Base-by-base conservation (phyloP, 805 yeast species). In the Maudiozyma saulgeensis region DNA sequence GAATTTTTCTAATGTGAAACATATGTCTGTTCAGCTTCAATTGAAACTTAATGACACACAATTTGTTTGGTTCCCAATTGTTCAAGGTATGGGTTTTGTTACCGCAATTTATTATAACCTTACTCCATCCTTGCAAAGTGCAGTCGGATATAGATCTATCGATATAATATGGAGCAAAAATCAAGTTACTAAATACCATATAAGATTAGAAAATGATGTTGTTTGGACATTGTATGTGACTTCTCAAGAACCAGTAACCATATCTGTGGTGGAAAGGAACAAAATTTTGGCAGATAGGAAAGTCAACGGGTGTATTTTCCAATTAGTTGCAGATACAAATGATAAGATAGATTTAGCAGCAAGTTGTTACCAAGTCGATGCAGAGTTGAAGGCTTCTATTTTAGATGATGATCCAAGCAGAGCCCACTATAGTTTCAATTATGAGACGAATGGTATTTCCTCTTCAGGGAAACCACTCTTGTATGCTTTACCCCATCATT, bases 11-110 rank as follows among this genome's bases (percentile, higher is more conserved):
- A 60, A 65, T 52, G 53, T 64, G 40, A 67, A 58, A 40, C 70
- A 68, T 48, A 49, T 69, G 57, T 68, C 73, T 15, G 57, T 67
- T 2, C 66, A 68, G 43, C 51, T 61, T n/a, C 52, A 64, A 16
- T 53, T 64, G 46, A 62, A 59, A 42, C 51, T 54, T 28, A 57
- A 49, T 51, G 56, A 44, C 16, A 49, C 58, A 15, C 79, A 78
- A 43, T 71, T 68, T 34, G 61, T 81, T 46, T 69, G 69, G 34
- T 62, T 77, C 38, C 90, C 91, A 4, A 59, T 85, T 48, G 85
- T 83, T 6, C 90, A 84, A 64, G 97, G 97, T 48, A 75, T 75
- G 75, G 96, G 96, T 6, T 80, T 86, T 53, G 78, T 86, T 15
- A 83, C 96, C 32, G 87, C 82, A 26, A 66, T 77, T 25, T 82